Evolutionary conservation across 306 rosid species (phyloP).

Genomic region (Clitoria ternatea): DNA sequence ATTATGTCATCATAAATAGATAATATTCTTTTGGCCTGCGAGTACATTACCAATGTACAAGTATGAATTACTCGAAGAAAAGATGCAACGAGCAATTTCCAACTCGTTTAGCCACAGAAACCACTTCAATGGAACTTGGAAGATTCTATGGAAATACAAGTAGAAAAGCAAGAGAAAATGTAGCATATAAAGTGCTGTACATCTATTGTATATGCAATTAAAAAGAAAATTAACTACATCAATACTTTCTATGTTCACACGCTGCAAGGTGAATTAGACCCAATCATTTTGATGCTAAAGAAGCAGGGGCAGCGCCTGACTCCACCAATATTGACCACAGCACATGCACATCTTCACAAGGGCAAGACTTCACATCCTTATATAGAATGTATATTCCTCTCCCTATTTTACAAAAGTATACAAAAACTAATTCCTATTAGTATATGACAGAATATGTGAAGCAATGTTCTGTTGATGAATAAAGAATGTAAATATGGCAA

Average conservation of each 20-base stretch:
- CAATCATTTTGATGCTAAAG: constrained; percentile 34
- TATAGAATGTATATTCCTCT: constrained; percentile 62
- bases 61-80: not conserved
- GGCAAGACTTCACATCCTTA: constrained; percentile 74
- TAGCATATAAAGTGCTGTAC: not conserved
- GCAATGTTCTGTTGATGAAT: not conserved
- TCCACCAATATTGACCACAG: constrained; percentile 75
- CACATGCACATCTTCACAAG: constrained; percentile 72
- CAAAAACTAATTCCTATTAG: not conserved
- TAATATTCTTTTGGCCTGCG: too few species aligned
- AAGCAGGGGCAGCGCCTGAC: constrained; percentile 32
- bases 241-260: not conserved
- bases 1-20: too few species aligned
- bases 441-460: not conserved
- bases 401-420: constrained; percentile 26
- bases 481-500: not conserved
- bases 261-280: not conserved
- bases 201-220: not conserved
- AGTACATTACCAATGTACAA: not conserved
- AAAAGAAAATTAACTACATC: not conserved
- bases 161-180: not conserved
- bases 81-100: not conserved
- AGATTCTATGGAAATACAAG: not conserved
- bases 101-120: not conserved
- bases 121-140: not conserved